phyloP scores from a whole-genome alignment of 257 asterid species.

The Jaltomata sinuosa region DNA sequence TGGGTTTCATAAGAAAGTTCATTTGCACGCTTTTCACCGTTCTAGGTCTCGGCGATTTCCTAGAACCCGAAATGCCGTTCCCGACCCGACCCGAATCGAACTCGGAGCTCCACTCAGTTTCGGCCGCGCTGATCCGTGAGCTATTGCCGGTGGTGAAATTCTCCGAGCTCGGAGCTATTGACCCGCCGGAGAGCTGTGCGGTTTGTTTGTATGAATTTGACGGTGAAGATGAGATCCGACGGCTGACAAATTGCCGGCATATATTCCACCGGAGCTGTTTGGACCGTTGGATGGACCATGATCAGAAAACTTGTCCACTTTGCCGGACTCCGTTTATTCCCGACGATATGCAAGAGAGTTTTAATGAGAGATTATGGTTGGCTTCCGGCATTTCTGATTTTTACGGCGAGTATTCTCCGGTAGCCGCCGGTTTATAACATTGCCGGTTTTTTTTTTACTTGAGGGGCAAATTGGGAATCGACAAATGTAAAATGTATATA shows the following conservation, averaged over 20 bases:
- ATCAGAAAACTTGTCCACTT: slow-evolving; percentile 94
- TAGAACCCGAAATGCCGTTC: slow-evolving; percentile 26
- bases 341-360: slow-evolving; percentile 78
- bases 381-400: slow-evolving; percentile 81
- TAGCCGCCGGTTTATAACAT: slow-evolving; percentile 47
- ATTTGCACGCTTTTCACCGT: slow-evolving; percentile 22
- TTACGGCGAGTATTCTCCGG: slow-evolving; percentile 65
- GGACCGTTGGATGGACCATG: slow-evolving; percentile 99
- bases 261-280: slow-evolving; percentile 72
- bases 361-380: slow-evolving; percentile 78
- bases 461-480: background rate
- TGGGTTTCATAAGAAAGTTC: slow-evolving; percentile 44
- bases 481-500: background rate
- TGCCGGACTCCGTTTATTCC: slow-evolving; percentile 78
- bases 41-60: slow-evolving; percentile 56
- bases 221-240: slow-evolving; percentile 85
- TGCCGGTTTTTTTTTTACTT: background rate
- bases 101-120: slow-evolving; percentile 35
- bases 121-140: slow-evolving; percentile 76
- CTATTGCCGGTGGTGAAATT: slow-evolving; percentile 70
- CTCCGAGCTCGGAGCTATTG: slow-evolving; percentile 32
- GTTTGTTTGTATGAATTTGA: slow-evolving; percentile 79
- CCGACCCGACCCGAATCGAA: slow-evolving; percentile 14
- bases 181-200: slow-evolving; percentile 79
- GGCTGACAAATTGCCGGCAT: slow-evolving; percentile 72